Conservation (phyloP, 805 yeast genomes). For the Ogataea haglerorum region DNA sequence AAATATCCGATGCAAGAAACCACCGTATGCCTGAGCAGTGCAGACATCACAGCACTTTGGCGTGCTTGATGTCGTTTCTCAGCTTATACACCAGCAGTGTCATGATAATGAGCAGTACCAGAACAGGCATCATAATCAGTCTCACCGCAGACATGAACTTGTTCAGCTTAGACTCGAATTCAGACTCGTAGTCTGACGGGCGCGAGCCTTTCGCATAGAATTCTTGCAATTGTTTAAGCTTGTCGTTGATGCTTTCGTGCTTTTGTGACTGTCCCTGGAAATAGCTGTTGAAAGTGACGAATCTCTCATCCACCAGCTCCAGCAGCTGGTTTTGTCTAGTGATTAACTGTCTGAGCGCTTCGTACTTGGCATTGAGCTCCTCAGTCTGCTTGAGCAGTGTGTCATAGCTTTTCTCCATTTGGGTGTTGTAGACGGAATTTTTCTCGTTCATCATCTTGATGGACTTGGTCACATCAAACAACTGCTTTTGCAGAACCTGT, state of each 20-base stretch:
- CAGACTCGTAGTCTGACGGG: conserved; percentile 10
- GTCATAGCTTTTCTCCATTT: conserved; percentile 7
- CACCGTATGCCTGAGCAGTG: conserved; percentile 36
- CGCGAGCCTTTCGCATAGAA: conserved; percentile 9
- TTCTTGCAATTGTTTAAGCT: conserved; percentile 15
- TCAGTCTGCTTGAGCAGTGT: conserved; percentile 10
- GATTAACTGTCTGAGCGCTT: conserved; percentile 10
- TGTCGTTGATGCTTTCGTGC: conserved; percentile 15
- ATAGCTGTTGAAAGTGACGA: conserved; percentile 11
- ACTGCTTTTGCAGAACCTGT: conserved; percentile 19
- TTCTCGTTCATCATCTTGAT: conserved; percentile 15
- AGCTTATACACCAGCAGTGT: conserved; percentile 48
- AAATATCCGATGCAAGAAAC: conserved; percentile 42
- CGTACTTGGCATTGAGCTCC: conserved; percentile 13
- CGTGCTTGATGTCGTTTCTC: conserved; percentile 60
- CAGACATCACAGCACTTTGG: conserved; percentile 46
- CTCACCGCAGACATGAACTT: conserved; percentile 19
- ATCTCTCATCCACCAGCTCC: conserved; percentile 15
- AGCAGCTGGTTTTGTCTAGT: conserved; percentile 17
- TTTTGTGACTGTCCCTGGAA: conserved; percentile 23
- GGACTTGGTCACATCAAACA: conserved; percentile 21
- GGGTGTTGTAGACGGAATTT: conserved; percentile 3
- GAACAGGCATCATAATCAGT: conserved; percentile 35
- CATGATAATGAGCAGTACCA: conserved; percentile 38
- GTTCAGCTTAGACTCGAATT: conserved; percentile 19